A percentile compares a stretch with the other conserved stretches of the same genome.
Evolutionary conservation across 768 basidiomycete genomes (phyloP).

Genomic region (Serendipita vermifera): DNA sequence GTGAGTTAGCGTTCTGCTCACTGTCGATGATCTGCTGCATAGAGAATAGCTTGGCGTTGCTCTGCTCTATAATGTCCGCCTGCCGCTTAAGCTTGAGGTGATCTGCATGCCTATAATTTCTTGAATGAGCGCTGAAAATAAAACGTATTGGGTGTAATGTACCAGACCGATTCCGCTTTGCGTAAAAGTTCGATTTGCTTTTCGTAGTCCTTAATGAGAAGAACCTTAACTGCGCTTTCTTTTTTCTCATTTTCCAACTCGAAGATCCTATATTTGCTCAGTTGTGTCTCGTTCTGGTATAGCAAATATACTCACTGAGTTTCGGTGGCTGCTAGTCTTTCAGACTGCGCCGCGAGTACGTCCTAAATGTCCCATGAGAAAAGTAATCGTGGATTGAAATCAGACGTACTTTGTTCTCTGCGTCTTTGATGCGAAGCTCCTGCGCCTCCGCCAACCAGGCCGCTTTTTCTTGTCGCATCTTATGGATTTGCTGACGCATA

Average conservation of each 20-base stretch:
- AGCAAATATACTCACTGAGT: slow-evolving; percentile 20
- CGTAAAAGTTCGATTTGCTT: slow-evolving; percentile 71
- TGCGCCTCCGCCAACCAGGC: slow-evolving; percentile 61
- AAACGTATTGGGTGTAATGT: background rate
- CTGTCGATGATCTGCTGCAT: slow-evolving; percentile 53
- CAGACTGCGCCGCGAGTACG: slow-evolving; percentile 19
- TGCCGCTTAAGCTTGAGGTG: slow-evolving; percentile 56
- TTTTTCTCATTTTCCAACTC: slow-evolving; percentile 61
- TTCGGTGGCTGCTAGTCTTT: slow-evolving; percentile 23
- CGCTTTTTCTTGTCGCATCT: slow-evolving; percentile 66
- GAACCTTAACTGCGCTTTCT: slow-evolving; percentile 69
- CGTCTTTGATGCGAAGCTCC: slow-evolving; percentile 51
- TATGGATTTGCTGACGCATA: slow-evolving; percentile 41
- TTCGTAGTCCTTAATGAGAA: slow-evolving; percentile 73
- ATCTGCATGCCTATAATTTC: slow-evolving; percentile 51
- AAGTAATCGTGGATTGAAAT: background rate
- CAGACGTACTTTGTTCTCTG: slow-evolving; percentile 46
- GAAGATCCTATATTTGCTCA: slow-evolving; percentile 55
- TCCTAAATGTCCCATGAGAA: slow-evolving; percentile 12
- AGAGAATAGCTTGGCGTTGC: slow-evolving; percentile 48
- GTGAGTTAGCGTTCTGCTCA: slow-evolving; percentile 38
- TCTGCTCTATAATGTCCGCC: slow-evolving; percentile 41
- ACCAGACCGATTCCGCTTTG: slow-evolving; percentile 70
- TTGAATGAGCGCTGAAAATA: background rate
- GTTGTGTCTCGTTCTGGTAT: slow-evolving; percentile 30